Percentiles rank a stretch among this genome's conserved stretches.
These are phyloP conservation scores for Pichia kluyveri DNA, from an alignment of 805 yeast species.

Conservation along the genomic window DNA sequence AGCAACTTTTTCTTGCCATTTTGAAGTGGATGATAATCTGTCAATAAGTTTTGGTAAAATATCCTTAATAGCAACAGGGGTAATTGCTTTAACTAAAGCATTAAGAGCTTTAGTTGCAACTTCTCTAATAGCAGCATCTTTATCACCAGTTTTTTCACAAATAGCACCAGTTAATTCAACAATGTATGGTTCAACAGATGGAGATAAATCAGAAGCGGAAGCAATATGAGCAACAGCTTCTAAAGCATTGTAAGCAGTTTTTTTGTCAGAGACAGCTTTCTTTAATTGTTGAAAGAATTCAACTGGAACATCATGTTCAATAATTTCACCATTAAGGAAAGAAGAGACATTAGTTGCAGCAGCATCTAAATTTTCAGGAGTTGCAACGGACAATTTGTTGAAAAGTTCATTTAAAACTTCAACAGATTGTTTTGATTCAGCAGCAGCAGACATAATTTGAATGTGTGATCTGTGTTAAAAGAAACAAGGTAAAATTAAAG, in stretches of 20 bases:
- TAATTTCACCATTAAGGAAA: slow-evolving; percentile 92
- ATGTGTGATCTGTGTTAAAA: background rate
- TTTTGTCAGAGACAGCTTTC: slow-evolving; percentile 73
- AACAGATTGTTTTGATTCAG: slow-evolving; percentile 53
- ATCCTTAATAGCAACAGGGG: slow-evolving; percentile 90
- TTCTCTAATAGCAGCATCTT: slow-evolving; percentile 64
- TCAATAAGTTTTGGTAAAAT: slow-evolving; percentile 72
- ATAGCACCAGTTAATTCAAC: slow-evolving; percentile 68
- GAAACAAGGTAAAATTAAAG: background rate
- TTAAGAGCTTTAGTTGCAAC: slow-evolving; percentile 69
- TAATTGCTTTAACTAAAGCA: slow-evolving; percentile 71
- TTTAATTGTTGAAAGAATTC: slow-evolving; percentile 73
- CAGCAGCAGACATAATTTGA: slow-evolving; percentile 26
- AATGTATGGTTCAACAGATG: slow-evolving; percentile 93
- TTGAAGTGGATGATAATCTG: slow-evolving; percentile 63
- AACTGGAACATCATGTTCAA: slow-evolving; percentile 96
- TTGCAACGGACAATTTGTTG: slow-evolving; percentile 84
- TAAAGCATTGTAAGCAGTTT: slow-evolving; percentile 74
- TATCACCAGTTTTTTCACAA: slow-evolving; percentile 81
- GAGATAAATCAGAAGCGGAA: slow-evolving; percentile 63
- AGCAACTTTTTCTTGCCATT: slow-evolving; percentile 98
- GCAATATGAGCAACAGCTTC: slow-evolving; percentile 83
- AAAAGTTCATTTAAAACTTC: slow-evolving; percentile 91
- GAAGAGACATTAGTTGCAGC: slow-evolving; percentile 87
- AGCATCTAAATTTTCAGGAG: slow-evolving; percentile 70